These are phyloP conservation scores for Entophlyctis helioformis DNA, from an alignment of 192 early-diverging fungal genomes.

Conservation along the genomic window DNA sequence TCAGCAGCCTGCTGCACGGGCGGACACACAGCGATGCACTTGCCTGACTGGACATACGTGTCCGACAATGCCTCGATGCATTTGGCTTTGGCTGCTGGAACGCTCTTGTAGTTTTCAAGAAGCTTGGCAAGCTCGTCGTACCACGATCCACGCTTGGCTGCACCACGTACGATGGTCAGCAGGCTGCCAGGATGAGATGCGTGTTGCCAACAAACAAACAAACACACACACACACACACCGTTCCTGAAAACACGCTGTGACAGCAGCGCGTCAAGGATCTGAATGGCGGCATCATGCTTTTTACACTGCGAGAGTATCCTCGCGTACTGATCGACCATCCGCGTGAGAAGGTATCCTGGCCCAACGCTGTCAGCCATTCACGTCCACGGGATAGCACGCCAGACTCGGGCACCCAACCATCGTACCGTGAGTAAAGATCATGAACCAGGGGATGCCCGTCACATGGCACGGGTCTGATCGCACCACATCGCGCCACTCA, in stretches of 20 bases:
- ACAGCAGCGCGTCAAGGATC: too few species aligned
- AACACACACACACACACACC: not conserved
- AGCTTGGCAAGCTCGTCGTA: slow-evolving; percentile 17
- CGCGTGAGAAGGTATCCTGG: too few species aligned
- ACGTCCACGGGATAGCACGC: too few species aligned
- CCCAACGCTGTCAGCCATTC: too few species aligned
- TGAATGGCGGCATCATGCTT: too few species aligned
- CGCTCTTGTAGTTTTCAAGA: not conserved
- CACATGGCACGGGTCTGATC: slow-evolving; percentile 11
- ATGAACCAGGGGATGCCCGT: slow-evolving; percentile 24
- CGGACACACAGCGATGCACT: slow-evolving; percentile 4
- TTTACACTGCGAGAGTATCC: too few species aligned
- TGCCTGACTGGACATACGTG: slow-evolving; percentile 9
- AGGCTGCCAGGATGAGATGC: too few species aligned
- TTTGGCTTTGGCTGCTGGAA: slow-evolving; percentile 4
- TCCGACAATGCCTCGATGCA: slow-evolving; percentile 19
- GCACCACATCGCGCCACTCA: slow-evolving; percentile 6
- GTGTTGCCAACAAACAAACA: too few species aligned
- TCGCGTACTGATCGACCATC: too few species aligned
- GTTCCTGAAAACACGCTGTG: too few species aligned
- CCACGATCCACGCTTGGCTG: slow-evolving; percentile 13
- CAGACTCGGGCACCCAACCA: too few species aligned
- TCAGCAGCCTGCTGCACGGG: not conserved
- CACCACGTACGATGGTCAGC: too few species aligned
- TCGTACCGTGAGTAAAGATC: slow-evolving; percentile 17